phyloP scores from a whole-genome alignment of 768 basidiomycete genomes.

The Wakefieldia striispora region DNA sequence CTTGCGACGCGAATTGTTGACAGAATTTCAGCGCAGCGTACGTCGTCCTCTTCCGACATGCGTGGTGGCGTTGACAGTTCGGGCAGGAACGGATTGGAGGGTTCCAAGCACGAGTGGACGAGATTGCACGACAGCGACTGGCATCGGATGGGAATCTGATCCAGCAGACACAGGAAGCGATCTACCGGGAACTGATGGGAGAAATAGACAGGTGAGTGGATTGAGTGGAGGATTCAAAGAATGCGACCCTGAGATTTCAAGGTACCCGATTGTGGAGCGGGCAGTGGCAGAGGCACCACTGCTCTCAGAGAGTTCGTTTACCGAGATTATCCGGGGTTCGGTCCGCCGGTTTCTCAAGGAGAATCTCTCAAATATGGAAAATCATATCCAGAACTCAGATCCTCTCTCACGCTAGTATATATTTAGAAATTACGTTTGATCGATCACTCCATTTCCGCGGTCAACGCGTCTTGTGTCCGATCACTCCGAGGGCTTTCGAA shows the following conservation, averaged over 20 bases:
- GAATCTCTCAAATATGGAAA: constrained; percentile 21
- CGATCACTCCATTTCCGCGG: constrained; percentile 1
- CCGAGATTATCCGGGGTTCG: constrained; percentile 40
- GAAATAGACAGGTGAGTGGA: constrained; percentile 63
- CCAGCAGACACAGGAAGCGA: constrained; percentile 48
- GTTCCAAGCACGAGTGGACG: constrained; percentile 58
- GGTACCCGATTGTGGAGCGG: constrained; percentile 66
- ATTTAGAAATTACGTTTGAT: neutral
- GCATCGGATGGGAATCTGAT: constrained; percentile 52
- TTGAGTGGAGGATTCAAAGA: neutral
- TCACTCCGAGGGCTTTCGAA: constrained; percentile 4
- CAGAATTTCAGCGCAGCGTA: constrained; percentile 62
- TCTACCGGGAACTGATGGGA: constrained; percentile 64
- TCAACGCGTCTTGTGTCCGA: neutral
- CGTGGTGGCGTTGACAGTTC: neutral
- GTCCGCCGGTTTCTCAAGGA: constrained; percentile 47
- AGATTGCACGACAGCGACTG: constrained; percentile 58
- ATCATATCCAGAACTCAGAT: neutral
- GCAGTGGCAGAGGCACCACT: constrained; percentile 51
- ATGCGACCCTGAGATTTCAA: constrained; percentile 19
- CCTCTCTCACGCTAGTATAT: too few relatives aligned
- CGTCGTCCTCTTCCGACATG: neutral
- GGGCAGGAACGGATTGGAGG: constrained; percentile 35
- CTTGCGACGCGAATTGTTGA: constrained; percentile 60
- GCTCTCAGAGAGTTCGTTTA: constrained; percentile 48